Evolutionary conservation across 352 stramenopile genomes (phyloP), one percentile per base, ranked within the genome.

Genomic region (Phytophthora sp.): DNA sequence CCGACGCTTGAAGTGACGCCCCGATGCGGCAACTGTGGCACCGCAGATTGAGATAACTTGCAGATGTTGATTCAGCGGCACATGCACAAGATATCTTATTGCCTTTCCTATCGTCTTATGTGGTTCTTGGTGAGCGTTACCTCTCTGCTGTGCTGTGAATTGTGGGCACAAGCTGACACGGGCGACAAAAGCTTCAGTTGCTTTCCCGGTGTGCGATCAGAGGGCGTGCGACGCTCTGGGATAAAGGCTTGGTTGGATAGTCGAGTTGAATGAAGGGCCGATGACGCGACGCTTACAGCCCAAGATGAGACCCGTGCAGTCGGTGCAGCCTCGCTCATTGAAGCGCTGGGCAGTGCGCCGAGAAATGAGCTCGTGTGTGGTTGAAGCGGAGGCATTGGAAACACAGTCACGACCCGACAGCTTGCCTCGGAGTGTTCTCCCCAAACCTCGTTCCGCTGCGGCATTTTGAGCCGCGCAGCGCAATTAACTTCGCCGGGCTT

Each of bases 1-100:
- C n/a, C n/a, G 31, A 30, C 34, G 27, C 20, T 43, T 61, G 21
- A 66, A 58, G 32, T 39, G 26, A 24, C 10, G n/a, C n/a, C 3
- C 34, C n/a, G 10, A 54, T 35, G 39, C 39, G 28, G 21, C 39
- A 13, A n/a, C n/a, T n/a, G n/a, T n/a, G n/a, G n/a, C n/a, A n/a
- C n/a, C n/a, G n/a, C n/a, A n/a, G n/a, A n/a, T n/a, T n/a, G n/a
- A n/a, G n/a, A n/a, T n/a, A n/a, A n/a, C n/a, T n/a, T n/a, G n/a
- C n/a, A n/a, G n/a, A n/a, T n/a, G n/a, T n/a, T n/a, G n/a, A n/a
- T n/a, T n/a, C n/a, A n/a, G 23, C 20, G 41, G 11, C 38, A 26
- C 38, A 11, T 45, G 18, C n/a, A n/a, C n/a, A n/a, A n/a, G n/a
- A n/a, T n/a, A 30, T 32, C 20, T 4, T 63, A 31, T 48, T 32